Evolutionary conservation across 2,329 filamentous ascomycete species (phyloP).

Genomic region (Epichloe sp.): DNA sequence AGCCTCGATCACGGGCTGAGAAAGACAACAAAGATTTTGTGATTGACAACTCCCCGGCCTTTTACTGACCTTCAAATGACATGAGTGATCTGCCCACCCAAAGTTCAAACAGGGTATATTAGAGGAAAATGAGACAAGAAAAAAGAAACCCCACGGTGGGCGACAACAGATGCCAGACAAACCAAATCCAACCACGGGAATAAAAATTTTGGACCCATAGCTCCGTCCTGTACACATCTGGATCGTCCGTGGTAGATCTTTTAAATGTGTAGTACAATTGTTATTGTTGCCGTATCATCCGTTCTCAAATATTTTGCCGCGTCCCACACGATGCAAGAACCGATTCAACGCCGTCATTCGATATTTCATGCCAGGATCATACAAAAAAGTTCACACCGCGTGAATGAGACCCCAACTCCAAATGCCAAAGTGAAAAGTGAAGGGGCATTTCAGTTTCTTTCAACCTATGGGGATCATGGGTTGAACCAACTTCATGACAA

Average conservation of each 20-base stretch:
- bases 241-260: neutral
- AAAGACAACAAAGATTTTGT: neutral
- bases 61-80: neutral
- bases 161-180: neutral
- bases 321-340: slow-evolving; percentile 5
- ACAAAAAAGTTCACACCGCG: neutral
- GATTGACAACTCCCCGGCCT: neutral
- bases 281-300: neutral
- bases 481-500: neutral
- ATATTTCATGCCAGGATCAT: slow-evolving; percentile 4
- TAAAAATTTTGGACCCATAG: neutral
- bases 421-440: neutral
- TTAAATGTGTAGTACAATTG: neutral
- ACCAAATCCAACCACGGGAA: neutral
- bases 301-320: neutral
- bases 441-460: neutral
- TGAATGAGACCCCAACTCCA: neutral
- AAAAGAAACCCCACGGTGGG: neutral
- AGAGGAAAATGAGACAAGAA: neutral
- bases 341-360: slow-evolving; percentile 6
- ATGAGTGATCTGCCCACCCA: neutral
- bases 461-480: neutral
- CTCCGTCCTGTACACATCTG: neutral
- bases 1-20: neutral
- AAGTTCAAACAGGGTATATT: slow-evolving; percentile 9